Percentiles rank a stretch among this genome's conserved stretches.
phyloP scores from a whole-genome alignment of 2,329 filamentous ascomycete genomes.

The Cyphellophora europaea region DNA sequence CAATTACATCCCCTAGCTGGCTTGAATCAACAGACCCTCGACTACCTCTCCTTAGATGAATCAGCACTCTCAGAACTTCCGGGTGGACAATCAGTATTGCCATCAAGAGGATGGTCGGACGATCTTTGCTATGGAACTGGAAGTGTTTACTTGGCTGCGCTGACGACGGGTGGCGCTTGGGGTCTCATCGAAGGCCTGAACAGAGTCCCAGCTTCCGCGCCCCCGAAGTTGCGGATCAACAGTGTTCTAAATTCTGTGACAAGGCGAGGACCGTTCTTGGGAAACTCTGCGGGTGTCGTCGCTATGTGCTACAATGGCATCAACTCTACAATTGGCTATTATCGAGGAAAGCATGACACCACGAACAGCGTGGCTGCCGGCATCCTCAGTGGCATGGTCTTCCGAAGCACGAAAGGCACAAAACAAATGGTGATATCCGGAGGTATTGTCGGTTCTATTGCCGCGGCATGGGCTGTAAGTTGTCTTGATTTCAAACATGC shows the following conservation, averaged over 20 bases:
- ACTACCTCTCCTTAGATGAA: constrained; percentile 93
- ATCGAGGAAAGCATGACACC: constrained; percentile 78
- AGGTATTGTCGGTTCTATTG: constrained; percentile 75
- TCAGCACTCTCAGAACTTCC: constrained; percentile 77
- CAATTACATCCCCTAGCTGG: constrained; percentile 88
- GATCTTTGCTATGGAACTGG: constrained; percentile 97
- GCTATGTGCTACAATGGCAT: constrained; percentile 93
- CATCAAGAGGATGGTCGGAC: constrained; percentile 94
- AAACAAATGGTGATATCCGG: constrained; percentile 92
- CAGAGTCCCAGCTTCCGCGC: constrained; percentile 57
- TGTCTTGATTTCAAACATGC: constrained; percentile 6
- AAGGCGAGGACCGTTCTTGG: constrained; percentile 82
- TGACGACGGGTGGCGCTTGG: constrained; percentile 82
- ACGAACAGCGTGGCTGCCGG: constrained; percentile 83
- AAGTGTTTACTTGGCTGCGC: constrained; percentile 80
- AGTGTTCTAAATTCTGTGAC: constrained; percentile 92
- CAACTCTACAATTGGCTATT: constrained; percentile 72
- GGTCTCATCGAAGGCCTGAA: constrained; percentile 82
- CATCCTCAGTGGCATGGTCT: constrained; percentile 80
- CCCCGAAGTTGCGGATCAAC: constrained; percentile 88
- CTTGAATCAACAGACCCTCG: constrained; percentile 82
- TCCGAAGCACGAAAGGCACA: constrained; percentile 88
- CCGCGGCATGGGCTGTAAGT: constrained; percentile 85
- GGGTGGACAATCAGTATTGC: constrained; percentile 76
- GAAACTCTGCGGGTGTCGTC: constrained; percentile 91